A percentile compares a stretch with the other conserved stretches of the same genome.
Conservation (phyloP, 257 asterid genomes). For the Solanum chaucha region DNA sequence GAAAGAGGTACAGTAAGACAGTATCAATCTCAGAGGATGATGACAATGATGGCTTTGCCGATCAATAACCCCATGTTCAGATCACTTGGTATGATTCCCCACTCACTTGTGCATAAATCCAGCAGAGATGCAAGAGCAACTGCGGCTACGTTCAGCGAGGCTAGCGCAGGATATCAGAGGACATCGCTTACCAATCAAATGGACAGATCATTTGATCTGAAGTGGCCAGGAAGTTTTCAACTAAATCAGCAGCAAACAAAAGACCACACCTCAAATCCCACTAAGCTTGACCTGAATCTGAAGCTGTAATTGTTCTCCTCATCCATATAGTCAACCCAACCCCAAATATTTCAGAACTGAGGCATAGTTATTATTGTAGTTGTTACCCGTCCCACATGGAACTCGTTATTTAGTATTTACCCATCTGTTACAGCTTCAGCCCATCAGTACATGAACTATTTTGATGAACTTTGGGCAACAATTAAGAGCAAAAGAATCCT, state of each 20-base stretch:
- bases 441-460: not conserved
- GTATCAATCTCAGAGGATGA: constrained; percentile 54
- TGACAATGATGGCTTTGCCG: constrained; percentile 32
- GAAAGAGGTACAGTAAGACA: constrained; percentile 73
- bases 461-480: not conserved
- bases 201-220: constrained; percentile 26
- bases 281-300: constrained; percentile 68
- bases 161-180: constrained; percentile 26
- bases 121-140: constrained; percentile 30
- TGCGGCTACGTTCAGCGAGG: constrained; percentile 27
- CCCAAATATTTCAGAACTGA: not conserved
- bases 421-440: not conserved
- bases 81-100: constrained; percentile 67
- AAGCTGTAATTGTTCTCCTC: constrained; percentile 34
- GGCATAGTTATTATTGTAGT: not conserved
- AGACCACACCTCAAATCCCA: constrained; percentile 31
- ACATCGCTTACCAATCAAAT: constrained; percentile 16
- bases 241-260: constrained; percentile 28
- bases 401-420: not conserved
- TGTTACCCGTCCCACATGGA: not conserved
- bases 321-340: not conserved
- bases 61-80: constrained; percentile 44
- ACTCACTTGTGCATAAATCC: constrained; percentile 55
- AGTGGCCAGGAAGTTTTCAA: constrained; percentile 87
- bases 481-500: not conserved